phyloP scores from a whole-genome alignment of 495 filamentous ascomycete genomes.

The Penicillium cosmopolitanum region DNA sequence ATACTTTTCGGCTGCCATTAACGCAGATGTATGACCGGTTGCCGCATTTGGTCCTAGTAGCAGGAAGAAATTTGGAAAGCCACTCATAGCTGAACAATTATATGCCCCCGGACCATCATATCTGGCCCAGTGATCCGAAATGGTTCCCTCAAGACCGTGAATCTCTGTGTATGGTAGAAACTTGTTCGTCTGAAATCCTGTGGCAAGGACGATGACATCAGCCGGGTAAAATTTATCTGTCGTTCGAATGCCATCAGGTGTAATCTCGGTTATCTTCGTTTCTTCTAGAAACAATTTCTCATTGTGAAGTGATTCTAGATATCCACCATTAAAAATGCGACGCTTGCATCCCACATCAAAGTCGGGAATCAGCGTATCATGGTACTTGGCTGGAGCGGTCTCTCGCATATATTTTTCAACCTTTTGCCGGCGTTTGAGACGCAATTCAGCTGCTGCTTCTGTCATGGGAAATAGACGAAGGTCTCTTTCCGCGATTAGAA shows the following conservation, averaged over 20 bases:
- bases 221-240: slow-evolving; percentile 38
- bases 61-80: slow-evolving; percentile 64
- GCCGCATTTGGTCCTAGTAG: slow-evolving; percentile 61
- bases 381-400: slow-evolving; percentile 56
- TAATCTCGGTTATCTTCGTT: not conserved
- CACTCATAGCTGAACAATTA: slow-evolving; percentile 54
- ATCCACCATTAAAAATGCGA: slow-evolving; percentile 43
- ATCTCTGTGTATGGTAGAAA: slow-evolving; percentile 45
- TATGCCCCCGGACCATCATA: slow-evolving; percentile 57
- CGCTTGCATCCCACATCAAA: slow-evolving; percentile 60
- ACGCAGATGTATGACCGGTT: slow-evolving; percentile 59
- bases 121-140: slow-evolving; percentile 41
- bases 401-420: slow-evolving; percentile 46
- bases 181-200: slow-evolving; percentile 50
- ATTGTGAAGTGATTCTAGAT: slow-evolving; percentile 23
- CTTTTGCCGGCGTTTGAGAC: slow-evolving; percentile 34
- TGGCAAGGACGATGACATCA: slow-evolving; percentile 55
- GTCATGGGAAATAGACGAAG: slow-evolving; percentile 41
- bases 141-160: slow-evolving; percentile 25
- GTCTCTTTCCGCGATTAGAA: slow-evolving; percentile 35
- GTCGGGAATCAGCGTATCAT: slow-evolving; percentile 56
- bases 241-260: not conserved
- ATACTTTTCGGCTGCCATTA: slow-evolving; percentile 55
- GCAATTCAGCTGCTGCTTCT: slow-evolving; percentile 28
- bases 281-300: slow-evolving; percentile 30